Conservation (phyloP, 257 asterid species). For the Asclepias syriaca region DNA sequence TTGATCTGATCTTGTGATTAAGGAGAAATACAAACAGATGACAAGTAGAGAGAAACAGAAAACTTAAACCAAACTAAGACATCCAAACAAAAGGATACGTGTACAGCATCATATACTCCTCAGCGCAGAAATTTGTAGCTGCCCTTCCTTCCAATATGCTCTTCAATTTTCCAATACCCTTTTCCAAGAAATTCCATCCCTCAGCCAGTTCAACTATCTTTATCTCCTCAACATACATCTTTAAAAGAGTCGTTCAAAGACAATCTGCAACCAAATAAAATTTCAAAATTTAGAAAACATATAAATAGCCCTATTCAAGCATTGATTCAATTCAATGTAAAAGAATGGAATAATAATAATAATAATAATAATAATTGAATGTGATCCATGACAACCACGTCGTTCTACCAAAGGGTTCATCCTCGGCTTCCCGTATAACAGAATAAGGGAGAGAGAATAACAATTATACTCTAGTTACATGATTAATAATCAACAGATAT, state of each 20-base stretch:
- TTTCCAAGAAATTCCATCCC: slow-evolving; percentile 47
- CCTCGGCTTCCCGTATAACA: neutral
- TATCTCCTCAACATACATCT: too few species aligned
- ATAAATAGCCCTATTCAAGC: neutral
- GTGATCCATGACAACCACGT: neutral
- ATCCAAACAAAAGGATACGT: slow-evolving; percentile 27
- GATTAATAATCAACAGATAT: too few species aligned
- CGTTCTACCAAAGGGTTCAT: neutral
- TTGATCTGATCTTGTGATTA: slow-evolving; percentile 30
- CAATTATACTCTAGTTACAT: too few species aligned
- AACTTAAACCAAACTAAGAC: neutral
- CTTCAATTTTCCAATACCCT: slow-evolving; percentile 40
- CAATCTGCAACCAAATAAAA: slow-evolving; percentile 4
- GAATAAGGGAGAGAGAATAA: neutral
- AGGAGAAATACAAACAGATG: slow-evolving; percentile 11
- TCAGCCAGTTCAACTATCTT: too few species aligned
- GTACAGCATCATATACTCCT: slow-evolving; percentile 47
- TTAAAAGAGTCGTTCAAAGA: neutral
- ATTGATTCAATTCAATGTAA: neutral
- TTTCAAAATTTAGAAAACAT: neutral
- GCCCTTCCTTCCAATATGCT: slow-evolving; percentile 34
- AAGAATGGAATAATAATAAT: too few species aligned
- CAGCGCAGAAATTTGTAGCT: slow-evolving; percentile 27
- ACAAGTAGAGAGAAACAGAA: neutral
- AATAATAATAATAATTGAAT: neutral